Evolutionary conservation across 2,329 filamentous ascomycete genomes (phyloP).

Genomic region (Trichoderma koningiopsis): DNA sequence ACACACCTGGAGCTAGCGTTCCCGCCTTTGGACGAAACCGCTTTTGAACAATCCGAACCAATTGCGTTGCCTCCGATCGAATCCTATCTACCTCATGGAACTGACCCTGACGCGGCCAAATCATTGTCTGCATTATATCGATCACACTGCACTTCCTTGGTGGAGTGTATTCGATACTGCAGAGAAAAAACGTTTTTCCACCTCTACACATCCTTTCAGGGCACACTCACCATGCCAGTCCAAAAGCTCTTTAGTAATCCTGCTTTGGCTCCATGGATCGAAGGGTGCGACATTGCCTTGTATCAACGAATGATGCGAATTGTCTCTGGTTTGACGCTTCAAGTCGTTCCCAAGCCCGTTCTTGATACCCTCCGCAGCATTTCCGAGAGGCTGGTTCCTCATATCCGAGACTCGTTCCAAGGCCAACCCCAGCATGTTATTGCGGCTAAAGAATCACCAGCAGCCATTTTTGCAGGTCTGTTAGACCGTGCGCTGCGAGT

Average conservation of each 20-base stretch:
- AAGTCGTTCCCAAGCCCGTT: slow-evolving; percentile 86
- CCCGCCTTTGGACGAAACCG: slow-evolving; percentile 56
- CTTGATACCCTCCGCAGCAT: slow-evolving; percentile 86
- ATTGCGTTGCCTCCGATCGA: slow-evolving; percentile 85
- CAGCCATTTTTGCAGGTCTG: slow-evolving; percentile 83
- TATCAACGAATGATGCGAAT: slow-evolving; percentile 98
- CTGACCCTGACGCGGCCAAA: slow-evolving; percentile 83
- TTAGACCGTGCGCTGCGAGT: slow-evolving; percentile 86
- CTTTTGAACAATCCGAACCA: slow-evolving; percentile 62
- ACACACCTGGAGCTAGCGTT: slow-evolving; percentile 64
- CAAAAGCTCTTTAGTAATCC: slow-evolving; percentile 87
- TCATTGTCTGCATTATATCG: slow-evolving; percentile 86
- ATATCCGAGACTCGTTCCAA: slow-evolving; percentile 84
- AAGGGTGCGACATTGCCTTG: slow-evolving; percentile 91
- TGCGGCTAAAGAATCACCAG: slow-evolving; percentile 83
- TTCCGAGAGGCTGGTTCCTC: slow-evolving; percentile 74
- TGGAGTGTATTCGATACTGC: slow-evolving; percentile 94
- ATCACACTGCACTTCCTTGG: slow-evolving; percentile 91
- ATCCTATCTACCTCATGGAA: slow-evolving; percentile 75
- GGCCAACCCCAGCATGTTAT: slow-evolving; percentile 84
- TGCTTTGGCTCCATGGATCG: slow-evolving; percentile 86
- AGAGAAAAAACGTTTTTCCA: slow-evolving; percentile 97
- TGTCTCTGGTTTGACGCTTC: slow-evolving; percentile 82
- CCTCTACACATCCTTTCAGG: slow-evolving; percentile 91
- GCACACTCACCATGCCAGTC: slow-evolving; percentile 93